Conservation (phyloP, 192 early-diverging fungal species). For the Spinellus fusiger region DNA sequence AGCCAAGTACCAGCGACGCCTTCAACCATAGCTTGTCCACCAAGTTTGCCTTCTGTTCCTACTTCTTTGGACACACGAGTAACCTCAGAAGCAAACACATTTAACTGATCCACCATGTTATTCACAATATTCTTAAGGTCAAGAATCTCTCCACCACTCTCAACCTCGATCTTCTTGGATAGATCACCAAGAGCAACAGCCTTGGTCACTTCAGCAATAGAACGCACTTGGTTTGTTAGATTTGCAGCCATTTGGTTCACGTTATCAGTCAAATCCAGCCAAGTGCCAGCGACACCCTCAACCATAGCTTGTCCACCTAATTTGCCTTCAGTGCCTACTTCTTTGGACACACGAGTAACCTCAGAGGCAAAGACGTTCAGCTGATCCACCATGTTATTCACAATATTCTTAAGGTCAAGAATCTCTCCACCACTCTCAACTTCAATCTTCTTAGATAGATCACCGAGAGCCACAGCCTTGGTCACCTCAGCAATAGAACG, state of each 20-base stretch:
- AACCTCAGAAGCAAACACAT: constrained; percentile 49
- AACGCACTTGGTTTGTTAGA: constrained; percentile 58
- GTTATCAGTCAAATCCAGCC: constrained; percentile 66
- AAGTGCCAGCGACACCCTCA: constrained; percentile 58
- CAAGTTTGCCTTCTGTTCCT: constrained; percentile 53
- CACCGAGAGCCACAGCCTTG: constrained; percentile 45
- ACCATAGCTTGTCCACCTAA: constrained; percentile 77
- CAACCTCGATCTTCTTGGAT: constrained; percentile 52
- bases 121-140: constrained; percentile 75
- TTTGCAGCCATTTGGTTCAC: constrained; percentile 59
- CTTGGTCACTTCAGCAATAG: constrained; percentile 54
- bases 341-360: constrained; percentile 53
- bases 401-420: constrained; percentile 47
- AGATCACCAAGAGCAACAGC: constrained; percentile 54
- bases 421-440: constrained; percentile 49
- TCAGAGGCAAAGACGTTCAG: constrained; percentile 53
- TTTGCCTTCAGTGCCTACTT: constrained; percentile 65
- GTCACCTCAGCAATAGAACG: constrained; percentile 47
- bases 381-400: constrained; percentile 58
- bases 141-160: constrained; percentile 59
- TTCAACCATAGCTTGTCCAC: constrained; percentile 45
- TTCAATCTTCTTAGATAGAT: constrained; percentile 43
- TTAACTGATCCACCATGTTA: constrained; percentile 67
- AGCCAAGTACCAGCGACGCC: constrained; percentile 48
- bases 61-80: constrained; percentile 51